Evolutionary conservation across 2,329 filamentous ascomycete genomes (phyloP).

Genomic region (Aspergillus floridensis): DNA sequence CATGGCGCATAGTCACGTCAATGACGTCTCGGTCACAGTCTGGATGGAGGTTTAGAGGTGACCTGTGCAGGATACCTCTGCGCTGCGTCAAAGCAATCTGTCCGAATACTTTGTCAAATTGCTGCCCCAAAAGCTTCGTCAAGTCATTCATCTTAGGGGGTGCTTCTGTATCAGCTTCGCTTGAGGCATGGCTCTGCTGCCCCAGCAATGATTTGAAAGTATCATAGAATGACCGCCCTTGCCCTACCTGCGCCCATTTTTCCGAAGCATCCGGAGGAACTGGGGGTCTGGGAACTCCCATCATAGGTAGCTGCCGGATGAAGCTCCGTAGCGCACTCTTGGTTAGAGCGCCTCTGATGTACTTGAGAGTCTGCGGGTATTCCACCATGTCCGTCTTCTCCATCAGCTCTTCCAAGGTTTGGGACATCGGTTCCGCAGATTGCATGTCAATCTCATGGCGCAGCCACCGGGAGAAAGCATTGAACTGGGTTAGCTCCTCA

Average conservation of each 20-base stretch:
- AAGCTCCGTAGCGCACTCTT: conserved; percentile 64
- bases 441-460: conserved; percentile 78
- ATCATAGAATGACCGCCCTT: conserved; percentile 44
- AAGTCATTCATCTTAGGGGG: conserved; percentile 64
- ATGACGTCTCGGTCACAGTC: conserved; percentile 38
- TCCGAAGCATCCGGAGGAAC: conserved; percentile 40
- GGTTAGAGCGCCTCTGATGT: conserved; percentile 70
- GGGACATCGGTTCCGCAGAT: conserved; percentile 59
- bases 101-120: conserved; percentile 62
- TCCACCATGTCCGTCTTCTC: conserved; percentile 78
- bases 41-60: conserved; percentile 49
- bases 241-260: conserved; percentile 40
- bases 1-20: conserved; percentile 59
- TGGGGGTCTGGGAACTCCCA: conserved; percentile 27
- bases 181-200: conserved; percentile 49
- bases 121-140: conserved; percentile 56
- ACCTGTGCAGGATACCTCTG: conserved; percentile 66
- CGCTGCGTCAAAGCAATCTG: conserved; percentile 68
- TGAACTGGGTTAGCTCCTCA: conserved; percentile 75
- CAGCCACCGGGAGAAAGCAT: conserved; percentile 78
- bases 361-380: conserved; percentile 68
- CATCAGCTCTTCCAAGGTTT: conserved; percentile 65
- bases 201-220: conserved; percentile 53
- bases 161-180: conserved; percentile 49
- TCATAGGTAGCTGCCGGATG: conserved; percentile 42